Evolutionary conservation across 371 early-diverging fungal genomes (phyloP).

Genomic region (Rhizopus arrhizus): DNA sequence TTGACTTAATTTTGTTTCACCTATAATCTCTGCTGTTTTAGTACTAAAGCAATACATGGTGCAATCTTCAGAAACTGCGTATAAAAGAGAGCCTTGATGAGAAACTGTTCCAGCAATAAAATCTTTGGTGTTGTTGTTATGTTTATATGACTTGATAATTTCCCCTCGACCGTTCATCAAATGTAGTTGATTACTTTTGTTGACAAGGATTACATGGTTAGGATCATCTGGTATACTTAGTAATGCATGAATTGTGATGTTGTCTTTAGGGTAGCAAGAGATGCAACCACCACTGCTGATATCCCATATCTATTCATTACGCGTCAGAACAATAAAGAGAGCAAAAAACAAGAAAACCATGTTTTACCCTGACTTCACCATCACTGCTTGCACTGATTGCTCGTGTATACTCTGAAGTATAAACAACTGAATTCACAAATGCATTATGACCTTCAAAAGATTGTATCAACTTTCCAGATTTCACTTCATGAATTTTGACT

Average conservation of each 20-base stretch:
- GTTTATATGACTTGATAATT: constrained; percentile 41
- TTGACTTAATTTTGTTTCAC: constrained; percentile 45
- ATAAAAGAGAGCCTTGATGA: constrained; percentile 75
- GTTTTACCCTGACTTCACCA: constrained; percentile 78
- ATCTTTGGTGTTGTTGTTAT: constrained; percentile 44
- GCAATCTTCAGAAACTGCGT: constrained; percentile 70
- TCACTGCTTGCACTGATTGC: constrained; percentile 85
- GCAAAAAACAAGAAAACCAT: background rate
- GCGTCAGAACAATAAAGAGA: background rate
- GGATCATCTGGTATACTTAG: constrained; percentile 52
- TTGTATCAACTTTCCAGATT: constrained; percentile 85
- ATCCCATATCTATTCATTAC: constrained; percentile 76
- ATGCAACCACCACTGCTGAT: constrained; percentile 52
- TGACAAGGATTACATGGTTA: constrained; percentile 72
- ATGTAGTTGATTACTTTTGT: constrained; percentile 65
- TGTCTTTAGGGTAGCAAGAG: constrained; percentile 28
- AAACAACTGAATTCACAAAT: constrained; percentile 82
- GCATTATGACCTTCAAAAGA: constrained; percentile 92
- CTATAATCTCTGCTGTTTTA: constrained; percentile 48
- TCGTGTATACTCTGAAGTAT: constrained; percentile 64
- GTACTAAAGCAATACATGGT: constrained; percentile 63
- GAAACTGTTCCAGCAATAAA: constrained; percentile 68
- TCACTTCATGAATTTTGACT: constrained; percentile 83
- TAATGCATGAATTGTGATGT: constrained; percentile 28
- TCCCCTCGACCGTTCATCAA: constrained; percentile 66